phyloP scores from a whole-genome alignment of 1,284 basidiomycete genomes.

The Moniliella sp. region DNA sequence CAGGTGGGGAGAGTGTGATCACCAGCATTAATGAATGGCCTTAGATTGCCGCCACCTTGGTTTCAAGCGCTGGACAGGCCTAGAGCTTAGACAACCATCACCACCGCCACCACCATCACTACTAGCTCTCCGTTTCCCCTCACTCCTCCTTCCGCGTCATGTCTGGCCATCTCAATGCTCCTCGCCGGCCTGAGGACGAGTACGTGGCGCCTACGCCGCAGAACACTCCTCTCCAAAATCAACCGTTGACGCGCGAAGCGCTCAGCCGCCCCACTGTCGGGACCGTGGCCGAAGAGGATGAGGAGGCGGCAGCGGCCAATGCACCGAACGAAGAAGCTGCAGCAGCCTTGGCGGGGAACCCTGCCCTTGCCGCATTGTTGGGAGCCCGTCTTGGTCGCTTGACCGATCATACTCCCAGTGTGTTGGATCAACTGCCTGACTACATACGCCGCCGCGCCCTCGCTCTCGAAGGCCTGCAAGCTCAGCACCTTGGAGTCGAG shows the following conservation, averaged over 20 bases:
- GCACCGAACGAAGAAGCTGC: slow-evolving; percentile 2
- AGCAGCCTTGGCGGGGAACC: slow-evolving; percentile 21
- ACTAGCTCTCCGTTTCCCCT: too few species aligned
- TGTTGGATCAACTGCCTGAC: slow-evolving; percentile 60
- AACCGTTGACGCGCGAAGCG: slow-evolving; percentile 45
- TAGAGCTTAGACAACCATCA: too few species aligned
- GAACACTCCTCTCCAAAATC: slow-evolving; percentile 54
- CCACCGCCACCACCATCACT: too few species aligned
- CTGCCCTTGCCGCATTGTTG: slow-evolving; percentile 34
- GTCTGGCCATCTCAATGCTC: too few species aligned
- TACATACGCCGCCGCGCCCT: slow-evolving; percentile 67
- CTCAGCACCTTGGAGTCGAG: slow-evolving; percentile 75
- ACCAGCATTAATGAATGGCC: too few species aligned
- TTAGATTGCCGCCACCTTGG: too few species aligned
- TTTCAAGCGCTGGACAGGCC: too few species aligned
- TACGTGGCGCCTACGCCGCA: slow-evolving; percentile 59
- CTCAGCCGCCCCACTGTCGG: slow-evolving; percentile 43
- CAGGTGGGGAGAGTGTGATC: too few species aligned
- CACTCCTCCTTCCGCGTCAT: too few species aligned
- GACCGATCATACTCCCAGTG: slow-evolving; percentile 64
- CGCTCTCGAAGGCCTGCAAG: slow-evolving; percentile 80
- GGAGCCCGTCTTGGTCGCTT: slow-evolving; percentile 43
- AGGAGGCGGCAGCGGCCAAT: slow-evolving; percentile 8
- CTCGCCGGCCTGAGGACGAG: too few species aligned
- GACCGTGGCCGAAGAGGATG: slow-evolving; percentile 27